Conservation (phyloP, 2,329 filamentous ascomycete genomes). For the Epichloe amarillans region DNA sequence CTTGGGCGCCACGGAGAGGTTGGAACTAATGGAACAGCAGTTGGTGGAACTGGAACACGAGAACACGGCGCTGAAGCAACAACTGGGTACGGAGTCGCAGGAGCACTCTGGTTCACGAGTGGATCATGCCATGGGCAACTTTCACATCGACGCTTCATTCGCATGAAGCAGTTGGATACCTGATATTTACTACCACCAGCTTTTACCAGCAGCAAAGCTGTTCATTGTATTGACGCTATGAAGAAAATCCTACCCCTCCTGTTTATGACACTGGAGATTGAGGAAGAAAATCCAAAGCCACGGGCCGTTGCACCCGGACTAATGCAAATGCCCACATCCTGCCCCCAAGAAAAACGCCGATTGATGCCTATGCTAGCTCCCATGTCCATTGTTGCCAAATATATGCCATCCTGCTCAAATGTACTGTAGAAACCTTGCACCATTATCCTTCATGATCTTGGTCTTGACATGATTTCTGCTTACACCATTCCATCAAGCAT, state of each 20-base stretch:
- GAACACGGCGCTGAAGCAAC: slow-evolving; percentile 18
- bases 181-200: neutral
- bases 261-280: neutral
- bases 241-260: neutral
- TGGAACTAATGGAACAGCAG: slow-evolving; percentile 40
- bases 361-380: slow-evolving; percentile 22
- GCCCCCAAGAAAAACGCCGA: slow-evolving; percentile 19
- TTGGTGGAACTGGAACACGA: slow-evolving; percentile 39
- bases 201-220: neutral
- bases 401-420: slow-evolving; percentile 12
- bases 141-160: neutral
- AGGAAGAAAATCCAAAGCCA: neutral
- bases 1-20: slow-evolving; percentile 47
- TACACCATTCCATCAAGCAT: slow-evolving; percentile 18
- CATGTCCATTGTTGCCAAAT: slow-evolving; percentile 21
- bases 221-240: neutral
- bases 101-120: slow-evolving; percentile 8
- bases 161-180: neutral
- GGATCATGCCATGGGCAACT: neutral
- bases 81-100: slow-evolving; percentile 9
- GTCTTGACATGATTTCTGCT: slow-evolving; percentile 6
- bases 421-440: slow-evolving; percentile 5
- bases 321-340: slow-evolving; percentile 17
- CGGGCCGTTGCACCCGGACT: slow-evolving; percentile 1
- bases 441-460: slow-evolving; percentile 5